Conservation (phyloP, 2,329 filamentous ascomycete genomes). For the Aspergillus sp. region DNA sequence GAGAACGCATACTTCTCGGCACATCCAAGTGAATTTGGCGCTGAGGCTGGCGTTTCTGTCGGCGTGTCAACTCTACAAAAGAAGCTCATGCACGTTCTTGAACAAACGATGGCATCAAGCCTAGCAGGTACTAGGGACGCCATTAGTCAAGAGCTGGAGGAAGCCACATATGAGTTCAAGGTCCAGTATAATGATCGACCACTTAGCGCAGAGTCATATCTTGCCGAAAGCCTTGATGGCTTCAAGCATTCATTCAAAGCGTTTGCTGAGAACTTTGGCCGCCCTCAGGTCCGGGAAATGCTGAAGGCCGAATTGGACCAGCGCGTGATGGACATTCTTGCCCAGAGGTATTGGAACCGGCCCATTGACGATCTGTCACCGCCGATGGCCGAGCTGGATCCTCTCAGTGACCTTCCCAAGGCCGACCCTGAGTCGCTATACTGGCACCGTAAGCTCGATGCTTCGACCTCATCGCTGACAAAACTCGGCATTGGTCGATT, state of each 20-base stretch:
- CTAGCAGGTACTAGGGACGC: constrained; percentile 86
- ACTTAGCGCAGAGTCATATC: constrained; percentile 90
- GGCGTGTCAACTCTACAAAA: constrained; percentile 86
- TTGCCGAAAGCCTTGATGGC: constrained; percentile 89
- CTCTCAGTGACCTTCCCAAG: constrained; percentile 75
- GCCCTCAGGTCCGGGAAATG: constrained; percentile 82
- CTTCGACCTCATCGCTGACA: constrained; percentile 83
- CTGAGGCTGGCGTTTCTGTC: constrained; percentile 69
- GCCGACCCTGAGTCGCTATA: constrained; percentile 81
- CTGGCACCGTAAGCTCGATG: constrained; percentile 93
- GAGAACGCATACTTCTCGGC: constrained; percentile 83
- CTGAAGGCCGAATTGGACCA: constrained; percentile 93
- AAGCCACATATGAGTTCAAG: constrained; percentile 98
- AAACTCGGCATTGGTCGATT: constrained; percentile 91
- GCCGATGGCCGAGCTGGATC: constrained; percentile 66
- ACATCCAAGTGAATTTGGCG: constrained; percentile 77
- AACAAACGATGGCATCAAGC: constrained; percentile 94
- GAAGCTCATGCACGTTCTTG: constrained; percentile 94
- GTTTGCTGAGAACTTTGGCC: constrained; percentile 85
- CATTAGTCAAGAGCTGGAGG: constrained; percentile 91
- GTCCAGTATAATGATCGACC: constrained; percentile 98
- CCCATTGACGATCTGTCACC: constrained; percentile 80
- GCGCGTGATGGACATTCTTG: constrained; percentile 87
- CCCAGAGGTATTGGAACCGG: constrained; percentile 96
- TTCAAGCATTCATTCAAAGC: constrained; percentile 99